Conservation (phyloP, 2,329 filamentous ascomycete genomes). For the Sporothrix inflata region DNA sequence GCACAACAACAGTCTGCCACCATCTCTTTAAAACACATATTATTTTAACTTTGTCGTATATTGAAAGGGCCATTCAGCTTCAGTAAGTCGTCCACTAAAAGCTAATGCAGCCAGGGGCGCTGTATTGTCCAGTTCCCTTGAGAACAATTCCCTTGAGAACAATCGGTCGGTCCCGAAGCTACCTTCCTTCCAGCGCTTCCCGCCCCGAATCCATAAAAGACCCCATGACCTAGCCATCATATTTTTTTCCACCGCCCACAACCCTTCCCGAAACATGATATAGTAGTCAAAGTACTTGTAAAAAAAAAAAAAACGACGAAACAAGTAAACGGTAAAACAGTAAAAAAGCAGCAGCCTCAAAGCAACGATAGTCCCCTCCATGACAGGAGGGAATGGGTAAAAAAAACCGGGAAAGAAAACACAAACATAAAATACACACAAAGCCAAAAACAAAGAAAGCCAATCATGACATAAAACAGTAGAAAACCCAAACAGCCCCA, state of each 20-base stretch:
- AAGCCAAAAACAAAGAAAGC: constrained; percentile 14
- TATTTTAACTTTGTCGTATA: constrained; percentile 20
- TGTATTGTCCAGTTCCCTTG: neutral
- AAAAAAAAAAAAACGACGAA: constrained; percentile 14
- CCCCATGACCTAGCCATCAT: neutral
- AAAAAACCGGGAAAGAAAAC: constrained; percentile 26
- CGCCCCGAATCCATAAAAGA: constrained; percentile 1
- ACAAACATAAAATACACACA: constrained; percentile 20
- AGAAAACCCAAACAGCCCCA: constrained; percentile 13
- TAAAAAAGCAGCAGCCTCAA: constrained; percentile 12
- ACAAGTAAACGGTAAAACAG: neutral
- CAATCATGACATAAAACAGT: constrained; percentile 23
- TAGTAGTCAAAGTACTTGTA: constrained; percentile 18
- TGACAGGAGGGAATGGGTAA: neutral
- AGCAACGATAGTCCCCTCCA: constrained; percentile 8
- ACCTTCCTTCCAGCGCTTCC: constrained; percentile 3
- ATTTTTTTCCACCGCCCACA: constrained; percentile 13
- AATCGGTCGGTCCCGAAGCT: neutral
- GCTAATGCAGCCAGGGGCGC: neutral
- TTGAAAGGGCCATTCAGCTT: neutral
- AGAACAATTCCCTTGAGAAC: neutral
- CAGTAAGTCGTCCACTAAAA: neutral
- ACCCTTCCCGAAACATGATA: constrained; percentile 24
- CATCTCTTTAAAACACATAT: neutral
- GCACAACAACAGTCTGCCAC: neutral